These are phyloP conservation scores for Aphanoascus verrucosus DNA, from an alignment of 2,329 filamentous ascomycete species.

Conservation along the genomic window DNA sequence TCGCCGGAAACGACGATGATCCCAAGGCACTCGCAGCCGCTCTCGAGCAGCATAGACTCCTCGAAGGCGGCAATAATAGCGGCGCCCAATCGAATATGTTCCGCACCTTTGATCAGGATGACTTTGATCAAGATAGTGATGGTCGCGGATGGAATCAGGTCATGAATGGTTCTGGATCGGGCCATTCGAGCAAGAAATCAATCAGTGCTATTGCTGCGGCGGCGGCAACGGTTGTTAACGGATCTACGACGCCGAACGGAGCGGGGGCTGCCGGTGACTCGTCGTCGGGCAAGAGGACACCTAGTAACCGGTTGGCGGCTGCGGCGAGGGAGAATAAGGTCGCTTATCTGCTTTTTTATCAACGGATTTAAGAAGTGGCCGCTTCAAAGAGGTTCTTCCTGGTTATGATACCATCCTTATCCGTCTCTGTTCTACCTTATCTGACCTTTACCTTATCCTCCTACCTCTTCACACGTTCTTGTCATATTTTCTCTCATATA, in stretches of 20 bases:
- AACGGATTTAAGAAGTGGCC: conserved; percentile 46
- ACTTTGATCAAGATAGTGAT: conserved; percentile 55
- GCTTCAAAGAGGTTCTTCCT: neutral
- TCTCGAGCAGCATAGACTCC: conserved; percentile 49
- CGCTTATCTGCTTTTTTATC: conserved; percentile 92
- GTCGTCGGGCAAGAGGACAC: conserved; percentile 48
- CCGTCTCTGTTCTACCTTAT: neutral
- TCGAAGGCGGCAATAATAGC: conserved; percentile 27
- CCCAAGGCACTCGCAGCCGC: conserved; percentile 55
- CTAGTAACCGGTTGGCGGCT: conserved; percentile 47
- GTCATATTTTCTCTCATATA: too few relatives aligned
- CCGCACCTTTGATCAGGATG: conserved; percentile 54
- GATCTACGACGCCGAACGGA: conserved; percentile 44
- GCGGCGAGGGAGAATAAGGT: conserved; percentile 85
- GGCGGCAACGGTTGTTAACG: conserved; percentile 46
- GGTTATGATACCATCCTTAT: neutral
- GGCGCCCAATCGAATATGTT: conserved; percentile 63
- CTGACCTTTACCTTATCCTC: too few relatives aligned
- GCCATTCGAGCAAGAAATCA: conserved; percentile 57
- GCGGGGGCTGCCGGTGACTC: conserved; percentile 43
- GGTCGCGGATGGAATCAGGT: conserved; percentile 74
- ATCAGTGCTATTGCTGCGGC: too few relatives aligned
- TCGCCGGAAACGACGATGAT: conserved; percentile 71
- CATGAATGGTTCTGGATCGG: conserved; percentile 46
- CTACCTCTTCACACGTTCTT: too few relatives aligned